These are phyloP conservation scores for Phytophthora capsici DNA, from an alignment of 352 stramenopile genomes.

Conservation along the genomic window DNA sequence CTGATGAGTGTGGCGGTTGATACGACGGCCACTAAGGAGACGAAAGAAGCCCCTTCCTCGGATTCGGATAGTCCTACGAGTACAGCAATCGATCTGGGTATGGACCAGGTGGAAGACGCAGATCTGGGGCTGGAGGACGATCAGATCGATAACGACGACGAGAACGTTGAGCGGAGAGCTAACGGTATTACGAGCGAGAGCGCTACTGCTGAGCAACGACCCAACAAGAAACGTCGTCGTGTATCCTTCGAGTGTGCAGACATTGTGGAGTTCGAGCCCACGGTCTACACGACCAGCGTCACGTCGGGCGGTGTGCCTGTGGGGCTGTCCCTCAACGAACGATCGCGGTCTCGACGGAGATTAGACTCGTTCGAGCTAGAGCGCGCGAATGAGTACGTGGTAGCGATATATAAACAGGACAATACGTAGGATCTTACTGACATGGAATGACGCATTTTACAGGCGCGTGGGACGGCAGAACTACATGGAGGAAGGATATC, in stretches of 20 bases:
- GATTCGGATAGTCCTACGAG: conserved; percentile 36
- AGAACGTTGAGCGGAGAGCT: conserved; percentile 31
- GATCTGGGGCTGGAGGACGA: conserved; percentile 16
- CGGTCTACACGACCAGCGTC: conserved; percentile 80
- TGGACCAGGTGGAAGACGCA: conserved; percentile 14
- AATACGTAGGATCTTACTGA: conserved; percentile 3
- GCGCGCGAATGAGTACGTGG: conserved; percentile 67
- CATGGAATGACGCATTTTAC: conserved; percentile 1
- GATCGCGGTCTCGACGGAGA: conserved; percentile 71
- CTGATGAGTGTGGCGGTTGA: conserved; percentile 30
- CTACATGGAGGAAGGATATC: conserved; percentile 89
- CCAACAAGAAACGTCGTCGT: conserved; percentile 65
- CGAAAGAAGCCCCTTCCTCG: conserved; percentile 9
- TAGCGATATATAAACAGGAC: background rate
- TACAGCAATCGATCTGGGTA: conserved; percentile 18
- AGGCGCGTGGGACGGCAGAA: conserved; percentile 73
- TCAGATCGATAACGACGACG: conserved; percentile 30
- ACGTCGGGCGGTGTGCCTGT: conserved; percentile 82
- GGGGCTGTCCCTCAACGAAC: conserved; percentile 79
- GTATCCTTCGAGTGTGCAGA: conserved; percentile 82
- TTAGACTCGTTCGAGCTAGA: conserved; percentile 85
- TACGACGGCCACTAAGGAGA: conserved; percentile 18
- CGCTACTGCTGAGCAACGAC: conserved; percentile 33
- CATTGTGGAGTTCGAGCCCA: conserved; percentile 89
- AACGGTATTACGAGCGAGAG: conserved; percentile 19